Evolutionary conservation across 2,329 filamentous ascomycete genomes (phyloP).

Genomic region (Xylariaceae sp.): DNA sequence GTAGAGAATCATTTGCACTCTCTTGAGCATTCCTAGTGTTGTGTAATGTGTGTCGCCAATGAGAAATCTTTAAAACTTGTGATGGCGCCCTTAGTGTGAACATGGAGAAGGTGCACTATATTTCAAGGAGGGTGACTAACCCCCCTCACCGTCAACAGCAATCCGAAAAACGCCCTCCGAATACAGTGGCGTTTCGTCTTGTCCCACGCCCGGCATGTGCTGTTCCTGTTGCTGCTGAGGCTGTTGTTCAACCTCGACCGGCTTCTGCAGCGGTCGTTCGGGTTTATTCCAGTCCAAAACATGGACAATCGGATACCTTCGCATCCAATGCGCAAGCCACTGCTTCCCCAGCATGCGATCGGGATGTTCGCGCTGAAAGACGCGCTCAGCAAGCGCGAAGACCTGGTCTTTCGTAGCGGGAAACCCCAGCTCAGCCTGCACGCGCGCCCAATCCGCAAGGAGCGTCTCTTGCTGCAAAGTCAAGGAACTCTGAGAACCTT

Average conservation of each 20-base stretch:
- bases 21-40: no score
- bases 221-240: no score
- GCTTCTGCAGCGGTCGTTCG: constrained; percentile 1
- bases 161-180: neutral
- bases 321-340: constrained; percentile 27
- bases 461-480: constrained; percentile 24
- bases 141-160: neutral
- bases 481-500: constrained; percentile 19
- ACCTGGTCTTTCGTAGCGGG: constrained; percentile 25
- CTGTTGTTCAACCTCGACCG: neutral
- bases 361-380: constrained; percentile 4
- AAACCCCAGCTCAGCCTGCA: constrained; percentile 21
- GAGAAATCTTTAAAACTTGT: no score
- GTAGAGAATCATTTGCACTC: no score
- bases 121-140: neutral
- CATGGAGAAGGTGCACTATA: no score
- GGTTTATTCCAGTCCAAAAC: constrained; percentile 19
- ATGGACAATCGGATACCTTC: constrained; percentile 20
- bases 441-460: constrained; percentile 25
- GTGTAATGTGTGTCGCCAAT: no score
- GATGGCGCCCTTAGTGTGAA: no score
- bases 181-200: no score
- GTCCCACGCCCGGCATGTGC: no score
- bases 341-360: constrained; percentile 24
- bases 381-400: constrained; percentile 21